Percentiles rank a stretch among this genome's conserved stretches.
Evolutionary conservation across 352 stramenopile species (phyloP).

Genomic region (Phytophthora multivora): DNA sequence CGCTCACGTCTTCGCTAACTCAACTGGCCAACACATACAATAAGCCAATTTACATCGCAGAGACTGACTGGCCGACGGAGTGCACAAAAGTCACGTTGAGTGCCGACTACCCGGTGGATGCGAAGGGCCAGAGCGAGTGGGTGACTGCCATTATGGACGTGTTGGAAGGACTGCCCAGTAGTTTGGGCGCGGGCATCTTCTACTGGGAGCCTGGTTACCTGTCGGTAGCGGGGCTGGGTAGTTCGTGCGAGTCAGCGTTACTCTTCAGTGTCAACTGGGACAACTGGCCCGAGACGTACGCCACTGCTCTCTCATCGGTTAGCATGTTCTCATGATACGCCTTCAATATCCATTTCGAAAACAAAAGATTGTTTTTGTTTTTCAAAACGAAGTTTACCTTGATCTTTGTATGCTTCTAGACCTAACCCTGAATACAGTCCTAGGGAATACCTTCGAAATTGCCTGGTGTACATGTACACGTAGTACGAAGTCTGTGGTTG

Average conservation of each 20-base stretch:
- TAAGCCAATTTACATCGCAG: conserved; percentile 37
- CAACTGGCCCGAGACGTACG: conserved; percentile 18
- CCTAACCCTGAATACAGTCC: too few species aligned
- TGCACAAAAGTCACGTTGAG: conserved; percentile 28
- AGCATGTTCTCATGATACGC: conserved; percentile 22
- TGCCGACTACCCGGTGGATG: conserved; percentile 23
- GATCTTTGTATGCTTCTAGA: conserved; percentile 13
- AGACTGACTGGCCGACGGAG: conserved; percentile 41
- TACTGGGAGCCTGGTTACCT: conserved; percentile 42
- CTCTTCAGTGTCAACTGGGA: conserved; percentile 37
- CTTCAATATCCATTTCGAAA: not conserved
- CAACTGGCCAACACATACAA: conserved; percentile 30
- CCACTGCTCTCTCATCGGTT: conserved; percentile 28
- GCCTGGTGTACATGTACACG: too few species aligned
- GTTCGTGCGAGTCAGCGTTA: conserved; percentile 32
- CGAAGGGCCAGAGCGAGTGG: conserved; percentile 33
- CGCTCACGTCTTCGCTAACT: conserved; percentile 33
- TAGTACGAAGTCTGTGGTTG: too few species aligned
- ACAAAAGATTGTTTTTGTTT: too few species aligned
- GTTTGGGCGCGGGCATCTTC: conserved; percentile 33
- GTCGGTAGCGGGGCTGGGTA: conserved; percentile 21
- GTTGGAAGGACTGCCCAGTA: conserved; percentile 19
- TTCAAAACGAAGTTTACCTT: too few species aligned
- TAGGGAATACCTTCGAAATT: too few species aligned
- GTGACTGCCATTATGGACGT: conserved; percentile 24